Base-by-base conservation (phyloP, 768 basidiomycete species). In the Suillus subluteus region DNA sequence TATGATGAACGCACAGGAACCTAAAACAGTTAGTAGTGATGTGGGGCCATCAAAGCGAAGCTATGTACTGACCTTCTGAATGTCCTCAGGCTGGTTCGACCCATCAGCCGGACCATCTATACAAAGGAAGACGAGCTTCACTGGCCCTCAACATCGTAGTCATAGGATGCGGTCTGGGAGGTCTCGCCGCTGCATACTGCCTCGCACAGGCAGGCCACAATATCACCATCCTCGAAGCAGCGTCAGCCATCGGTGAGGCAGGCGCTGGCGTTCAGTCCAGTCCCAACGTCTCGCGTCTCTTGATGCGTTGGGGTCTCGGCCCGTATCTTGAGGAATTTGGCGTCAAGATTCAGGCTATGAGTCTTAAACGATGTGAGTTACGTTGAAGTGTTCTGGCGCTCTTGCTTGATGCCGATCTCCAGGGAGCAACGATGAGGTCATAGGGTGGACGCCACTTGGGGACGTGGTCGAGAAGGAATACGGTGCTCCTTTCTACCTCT, bases 161-260 rank as follows among this genome's bases (percentile, higher is more conserved):
- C 61, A 82, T 87, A 18, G 86, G 86, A 6, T 83, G 83, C 44
- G 86, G 86, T n/a, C 76, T 87, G 1, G 86, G 82, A 3, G 86
- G 86, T 18, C 76, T 87, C 38, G 70, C 83, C 1, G 79, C 83
- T 2, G 85, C 84, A 13, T 82, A 78, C 72, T 75, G 76, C 46
- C 78, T 86, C 16, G 83, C 83, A 6, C 76, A 78, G 26, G 80
- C 81, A 0, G 86, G 86, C 3, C 86, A 87, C 72, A 79, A 71
- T 3, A 79, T 87, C 63, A 85, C 83, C 35, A 75, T 86, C 58
- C 73, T 87, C 38, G 86, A 87, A 68, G 69, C 71, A n/a, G 83
- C 84, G 0, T 58, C 69, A 0, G 67, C 69, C 6, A 73, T 84
- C 13, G 68, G 82, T 1, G 84, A 85, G 65, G 79, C 84, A 11